Base-by-base conservation (phyloP, 2,329 filamentous ascomycete species). In the Penicillium sclerotigenum region DNA sequence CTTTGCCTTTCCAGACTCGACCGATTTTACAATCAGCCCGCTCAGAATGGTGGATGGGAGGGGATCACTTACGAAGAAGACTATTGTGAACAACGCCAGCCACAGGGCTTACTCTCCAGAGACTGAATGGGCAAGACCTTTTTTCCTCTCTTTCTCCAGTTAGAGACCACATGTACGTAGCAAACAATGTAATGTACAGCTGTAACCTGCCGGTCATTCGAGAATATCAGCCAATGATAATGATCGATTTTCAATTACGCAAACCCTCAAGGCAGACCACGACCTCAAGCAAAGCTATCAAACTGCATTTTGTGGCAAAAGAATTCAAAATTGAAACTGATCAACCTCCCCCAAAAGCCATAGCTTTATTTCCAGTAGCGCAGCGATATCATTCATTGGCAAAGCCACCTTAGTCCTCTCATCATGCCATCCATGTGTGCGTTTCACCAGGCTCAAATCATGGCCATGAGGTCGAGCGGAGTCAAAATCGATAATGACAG, bases 401-500 rank as follows among this genome's bases (percentile, higher is more conserved):
- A 51, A 28, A 6, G 54, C 28, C 1, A 20, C n/a, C 6, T 47
- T 33, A 2, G 20, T 13, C 14, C 38, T 51, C 16, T 33, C 29
- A 28, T 54, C 24, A 34, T 50, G 34, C 57, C 57, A 59, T 10
- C 51, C 49, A 40, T 53, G 28, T 1, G 57, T 59, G 2, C 45
- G 24, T 24, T 56, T 56, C 2, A 54, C 54, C 5, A 41, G n/a
- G 5, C 20, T 43, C 24, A 57, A 45, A 33, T 40, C 18, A n/a
- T 50, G 33, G 4, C 57, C 57, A 6, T 31, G 20, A 11, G 11
- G n/a, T 11, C 57, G 54, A 26, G 49, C 29, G 9, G 54, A 50
- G 22, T 49, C 59, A 37, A 62, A 62, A 47, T 62, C 60, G n/a
- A 54, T 59, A 34, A 62, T 52, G 18, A 62, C 37, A 6, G 52